Evolutionary conservation across 371 early-diverging fungal genomes (phyloP).

Genomic region (Rhizomucor miehei): DNA sequence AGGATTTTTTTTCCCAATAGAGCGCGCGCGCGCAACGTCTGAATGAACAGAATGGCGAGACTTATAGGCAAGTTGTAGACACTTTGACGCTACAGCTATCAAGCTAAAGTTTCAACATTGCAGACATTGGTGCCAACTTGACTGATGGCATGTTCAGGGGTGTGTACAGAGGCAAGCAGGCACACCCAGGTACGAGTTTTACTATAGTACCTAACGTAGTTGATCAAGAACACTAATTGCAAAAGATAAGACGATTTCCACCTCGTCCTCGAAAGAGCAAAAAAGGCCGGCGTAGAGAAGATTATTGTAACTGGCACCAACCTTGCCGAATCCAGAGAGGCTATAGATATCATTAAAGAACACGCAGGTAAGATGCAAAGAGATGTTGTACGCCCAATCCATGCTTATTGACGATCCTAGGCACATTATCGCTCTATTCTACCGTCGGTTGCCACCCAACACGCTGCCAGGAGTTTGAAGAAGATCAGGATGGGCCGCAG

Average conservation of each 20-base stretch:
- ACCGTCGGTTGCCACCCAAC: constrained; percentile 94
- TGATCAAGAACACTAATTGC: background rate
- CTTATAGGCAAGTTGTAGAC: no score
- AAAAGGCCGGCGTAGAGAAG: constrained; percentile 59
- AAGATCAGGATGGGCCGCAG: constrained; percentile 51
- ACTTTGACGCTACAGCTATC: no score
- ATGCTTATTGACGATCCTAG: constrained; percentile 2
- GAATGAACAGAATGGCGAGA: no score
- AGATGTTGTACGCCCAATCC: no score
- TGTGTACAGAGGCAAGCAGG: constrained; percentile 73
- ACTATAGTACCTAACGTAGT: no score
- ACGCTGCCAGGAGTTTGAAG: constrained; percentile 72
- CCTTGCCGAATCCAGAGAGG: constrained; percentile 61
- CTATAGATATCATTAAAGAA: constrained; percentile 20
- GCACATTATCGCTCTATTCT: constrained; percentile 45
- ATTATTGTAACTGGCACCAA: constrained; percentile 80
- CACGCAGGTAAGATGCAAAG: background rate
- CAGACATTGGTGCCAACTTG: constrained; percentile 84
- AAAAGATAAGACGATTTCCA: constrained; percentile 60
- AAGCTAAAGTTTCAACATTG: no score
- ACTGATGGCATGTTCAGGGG: constrained; percentile 86
- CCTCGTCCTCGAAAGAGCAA: constrained; percentile 64
- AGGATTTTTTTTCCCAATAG: no score
- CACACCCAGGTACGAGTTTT: constrained; percentile 54
- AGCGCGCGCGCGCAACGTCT: no score